Evolutionary conservation across 2,329 filamentous ascomycete genomes (phyloP), one percentile per base, ranked within the genome.

Genomic region (Phaeosphaeria sp.): DNA sequence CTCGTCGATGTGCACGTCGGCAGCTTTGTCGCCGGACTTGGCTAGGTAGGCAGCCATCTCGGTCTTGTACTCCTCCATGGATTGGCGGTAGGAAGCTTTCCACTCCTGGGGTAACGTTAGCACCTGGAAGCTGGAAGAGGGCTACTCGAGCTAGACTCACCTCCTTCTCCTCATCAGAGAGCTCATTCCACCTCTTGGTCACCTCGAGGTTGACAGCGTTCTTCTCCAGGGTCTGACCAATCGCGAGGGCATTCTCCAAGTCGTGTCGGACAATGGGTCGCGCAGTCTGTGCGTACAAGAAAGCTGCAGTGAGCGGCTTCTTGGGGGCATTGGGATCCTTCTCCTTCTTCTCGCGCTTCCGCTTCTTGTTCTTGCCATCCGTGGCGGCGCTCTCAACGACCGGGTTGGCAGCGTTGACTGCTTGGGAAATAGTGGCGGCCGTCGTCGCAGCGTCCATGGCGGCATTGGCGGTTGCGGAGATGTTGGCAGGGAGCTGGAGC

Each of bases 291-390:
- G 96, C 92, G 82, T 93, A 98, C 60, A 97, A 83, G 83, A 98
- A 97, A 83, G 96, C 97, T 2, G 94, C 93, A 6, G 94, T 98
- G 73, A 97, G 79, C 8, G 94, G 93, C 50, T 93, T 89, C 86
- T 97, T 98, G 59, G 94, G 94, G 6, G 93, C 93, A 77, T 97
- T 96, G 67, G 93, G 93, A 77, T 98, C 94, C 65, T 77, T 80
- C 48, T 78, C 76, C 73, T 82, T 83, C 84, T 93, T 93, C 85
- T 95, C 94, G 78, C 91, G 89, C 84, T 95, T 93, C 85, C 93
- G 93, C 85, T 92, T 74, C 79, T 81, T 63, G 61, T 67, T 66
- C 65, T 72, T 73, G 56, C 53, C 61, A 9, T 68, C 68, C 21
- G 53, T 57, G 11, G 56, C 54, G 3, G 65, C 60, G 21, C 58